Evolutionary conservation across 345 rosid genomes (phyloP).

Genomic region (Anacardium occidentale): DNA sequence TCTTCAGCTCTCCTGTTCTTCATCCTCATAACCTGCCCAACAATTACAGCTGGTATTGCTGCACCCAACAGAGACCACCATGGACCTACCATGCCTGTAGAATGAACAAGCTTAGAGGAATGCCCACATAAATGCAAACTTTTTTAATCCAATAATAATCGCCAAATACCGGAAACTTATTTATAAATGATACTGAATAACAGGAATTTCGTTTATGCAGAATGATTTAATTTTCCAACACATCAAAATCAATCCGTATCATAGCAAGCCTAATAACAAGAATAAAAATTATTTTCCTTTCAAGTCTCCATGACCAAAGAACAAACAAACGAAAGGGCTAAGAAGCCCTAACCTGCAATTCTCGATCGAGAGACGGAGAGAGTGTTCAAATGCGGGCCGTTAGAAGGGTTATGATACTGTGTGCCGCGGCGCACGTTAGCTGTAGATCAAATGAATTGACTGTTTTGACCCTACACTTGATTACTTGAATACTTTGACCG

Average conservation of each 20-base stretch:
- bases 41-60: constrained; percentile 50
- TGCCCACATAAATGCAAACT: not conserved
- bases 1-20: constrained; percentile 53
- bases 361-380: not conserved
- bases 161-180: not conserved
- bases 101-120: not conserved
- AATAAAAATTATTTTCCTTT: not conserved
- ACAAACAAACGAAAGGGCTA: not conserved
- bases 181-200: not conserved
- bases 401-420: not conserved
- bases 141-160: not conserved
- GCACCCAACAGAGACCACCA: constrained; percentile 66
- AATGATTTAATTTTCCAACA: not conserved
- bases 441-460: not conserved
- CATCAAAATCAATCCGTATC: not conserved
- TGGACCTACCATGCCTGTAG: constrained; percentile 45
- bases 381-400: not conserved
- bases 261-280: not conserved
- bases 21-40: constrained; percentile 52
- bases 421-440: not conserved
- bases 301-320: not conserved
- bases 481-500: too few relatives aligned
- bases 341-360: not conserved
- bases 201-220: not conserved
- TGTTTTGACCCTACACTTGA: not conserved